A percentile compares a stretch with the other conserved stretches of the same genome.
Conservation (phyloP, 208 protist species). For the Acanthamoeba healyi region DNA sequence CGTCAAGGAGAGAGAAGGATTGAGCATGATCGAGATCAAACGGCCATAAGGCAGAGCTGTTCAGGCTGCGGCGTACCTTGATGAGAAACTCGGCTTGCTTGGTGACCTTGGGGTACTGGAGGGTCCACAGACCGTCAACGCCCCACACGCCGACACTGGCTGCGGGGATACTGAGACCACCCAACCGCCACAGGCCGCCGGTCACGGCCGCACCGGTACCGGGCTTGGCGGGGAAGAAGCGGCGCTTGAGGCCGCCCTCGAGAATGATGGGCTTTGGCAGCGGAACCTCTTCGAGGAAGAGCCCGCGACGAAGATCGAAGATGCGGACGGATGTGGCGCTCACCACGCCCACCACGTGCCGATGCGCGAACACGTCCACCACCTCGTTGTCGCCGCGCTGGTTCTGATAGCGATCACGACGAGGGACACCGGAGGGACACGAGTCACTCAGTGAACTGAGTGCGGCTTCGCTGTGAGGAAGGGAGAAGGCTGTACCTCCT, state of each 20-base stretch:
- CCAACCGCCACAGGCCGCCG: constrained; percentile 25
- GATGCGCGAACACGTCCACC: constrained; percentile 32
- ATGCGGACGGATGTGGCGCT: neutral
- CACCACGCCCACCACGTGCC: constrained; percentile 51
- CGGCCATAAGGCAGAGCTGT: no score
- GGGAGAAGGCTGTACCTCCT: neutral
- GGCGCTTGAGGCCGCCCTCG: constrained; percentile 17
- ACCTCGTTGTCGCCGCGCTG: neutral
- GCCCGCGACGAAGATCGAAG: constrained; percentile 6
- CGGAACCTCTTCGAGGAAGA: constrained; percentile 44
- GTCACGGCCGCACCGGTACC: neutral
- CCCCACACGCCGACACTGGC: constrained; percentile 26
- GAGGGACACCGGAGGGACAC: no score
- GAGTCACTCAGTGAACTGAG: no score
- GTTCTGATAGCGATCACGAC: neutral
- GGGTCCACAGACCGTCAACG: constrained; percentile 39
- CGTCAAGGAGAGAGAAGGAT: no score
- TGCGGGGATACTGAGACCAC: neutral
- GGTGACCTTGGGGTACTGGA: constrained; percentile 48
- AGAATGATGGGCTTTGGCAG: constrained; percentile 30
- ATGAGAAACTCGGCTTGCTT: constrained; percentile 51
- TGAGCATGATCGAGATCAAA: no score
- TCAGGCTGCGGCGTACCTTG: neutral
- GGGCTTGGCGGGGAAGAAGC: neutral
- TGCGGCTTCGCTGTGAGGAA: no score